Evolutionary conservation across 2,329 filamentous ascomycete genomes (phyloP), one percentile per base, ranked within the genome.

Genomic region (Aspergillus arachidicola): DNA sequence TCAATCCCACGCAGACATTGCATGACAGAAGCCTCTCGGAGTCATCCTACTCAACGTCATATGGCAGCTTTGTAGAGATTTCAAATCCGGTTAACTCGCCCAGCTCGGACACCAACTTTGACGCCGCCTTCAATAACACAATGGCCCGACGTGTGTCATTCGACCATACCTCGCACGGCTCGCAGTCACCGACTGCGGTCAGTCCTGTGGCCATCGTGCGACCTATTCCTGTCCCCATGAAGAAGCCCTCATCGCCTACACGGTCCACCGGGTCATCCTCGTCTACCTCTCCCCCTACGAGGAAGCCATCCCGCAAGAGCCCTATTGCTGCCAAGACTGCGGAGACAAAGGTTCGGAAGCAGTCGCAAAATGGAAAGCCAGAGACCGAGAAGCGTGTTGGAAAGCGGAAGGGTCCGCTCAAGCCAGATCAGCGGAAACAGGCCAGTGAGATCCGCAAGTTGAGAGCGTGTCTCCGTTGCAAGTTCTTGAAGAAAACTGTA

Each of bases 361-460:
- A 75, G 64, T 89, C 82, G 67, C 91, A 85, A 64, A 87, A 86
- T 64, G 89, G 88, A 72, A 96, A 94, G 83, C 93, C 91, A 80
- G 92, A 96, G 69, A 86, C 87, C 45, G 94, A 97, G 85, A 98
- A 97, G 86, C 94, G 94, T 79, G 91, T 97, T 64, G 94, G 94
- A 56, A 89, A 93, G 74, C 88, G 94, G 80, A 92, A 92, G 78
- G 94, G 94, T 41, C 94, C 94, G 63, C 87, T 98, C 70, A 86
- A 93, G 73, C 93, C 94, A 12, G 94, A 98, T 78, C 94, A 97
- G 83, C 88, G 94, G 70, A 96, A 97, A 81, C 94, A 97, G 80
- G 94, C 94, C 30, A 95, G 94, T 73, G 94, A 98, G 80, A 98
- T 98, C 76, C 89, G 94, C 78, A 98, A 98, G 81, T 84, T 97